Evolutionary conservation across 495 filamentous ascomycete genomes (phyloP).

Genomic region (Hypoxylon crocopeplum): DNA sequence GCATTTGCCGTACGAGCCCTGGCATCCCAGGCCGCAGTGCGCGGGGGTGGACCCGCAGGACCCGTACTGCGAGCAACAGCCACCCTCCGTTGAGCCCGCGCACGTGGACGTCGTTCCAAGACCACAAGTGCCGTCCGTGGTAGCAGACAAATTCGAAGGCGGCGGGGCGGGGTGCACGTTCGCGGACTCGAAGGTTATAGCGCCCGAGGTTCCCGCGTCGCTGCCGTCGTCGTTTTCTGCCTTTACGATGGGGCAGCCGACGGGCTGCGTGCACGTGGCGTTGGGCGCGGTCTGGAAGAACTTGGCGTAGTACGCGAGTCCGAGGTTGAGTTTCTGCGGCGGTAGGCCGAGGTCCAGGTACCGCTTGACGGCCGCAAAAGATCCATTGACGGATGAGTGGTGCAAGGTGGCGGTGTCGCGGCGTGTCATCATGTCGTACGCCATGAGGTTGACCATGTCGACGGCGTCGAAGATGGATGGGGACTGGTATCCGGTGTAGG

Average conservation of each 20-base stretch:
- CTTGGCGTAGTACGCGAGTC: conserved; percentile 70
- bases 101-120: conserved; percentile 1
- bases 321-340: conserved; percentile 65
- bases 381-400: conserved; percentile 58
- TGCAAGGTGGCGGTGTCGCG: conserved; percentile 64
- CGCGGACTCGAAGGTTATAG: conserved; percentile 56
- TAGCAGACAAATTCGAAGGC: conserved; percentile 9
- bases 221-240: conserved; percentile 65
- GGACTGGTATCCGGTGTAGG: conserved; percentile 60
- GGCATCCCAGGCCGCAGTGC: conserved; percentile 31
- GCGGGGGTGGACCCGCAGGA: conserved; percentile 35
- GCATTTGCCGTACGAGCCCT: conserved; percentile 37
- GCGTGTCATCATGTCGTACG: conserved; percentile 71
- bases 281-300: conserved; percentile 61
- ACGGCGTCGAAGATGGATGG: conserved; percentile 61
- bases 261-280: conserved; percentile 46
- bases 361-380: conserved; percentile 52
- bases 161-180: conserved; percentile 34
- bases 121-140: conserved; percentile 26
- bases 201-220: conserved; percentile 63
- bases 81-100: conserved; percentile 2
- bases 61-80: conserved; percentile 32
- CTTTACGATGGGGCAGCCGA: conserved; percentile 60
- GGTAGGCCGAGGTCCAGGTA: conserved; percentile 62
- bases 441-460: conserved; percentile 72